Evolutionary conservation across 139 green algal species (phyloP).

Genomic region (Mesotaenium endlicherianum): DNA sequence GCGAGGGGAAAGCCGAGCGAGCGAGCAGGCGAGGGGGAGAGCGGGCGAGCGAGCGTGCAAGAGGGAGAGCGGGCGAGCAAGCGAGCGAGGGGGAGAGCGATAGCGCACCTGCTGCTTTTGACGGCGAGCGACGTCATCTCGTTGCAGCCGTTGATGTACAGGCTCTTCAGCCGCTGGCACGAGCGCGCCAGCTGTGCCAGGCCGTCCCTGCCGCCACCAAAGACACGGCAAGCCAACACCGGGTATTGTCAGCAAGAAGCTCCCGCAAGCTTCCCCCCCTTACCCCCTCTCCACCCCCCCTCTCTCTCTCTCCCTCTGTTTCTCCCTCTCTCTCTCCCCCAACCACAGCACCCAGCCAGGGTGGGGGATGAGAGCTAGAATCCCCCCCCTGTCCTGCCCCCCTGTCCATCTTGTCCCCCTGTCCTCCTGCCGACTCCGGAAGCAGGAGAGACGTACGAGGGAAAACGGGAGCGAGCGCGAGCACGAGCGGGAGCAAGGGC

Average conservation of each 20-base stretch:
- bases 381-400: too few species aligned
- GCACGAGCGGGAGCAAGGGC: too few species aligned
- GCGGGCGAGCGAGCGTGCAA: neutral
- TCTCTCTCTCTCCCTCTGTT: neutral
- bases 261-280: neutral
- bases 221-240: neutral
- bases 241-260: neutral
- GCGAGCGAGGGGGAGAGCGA: neutral
- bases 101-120: neutral
- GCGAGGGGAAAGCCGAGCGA: neutral
- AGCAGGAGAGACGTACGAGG: too few species aligned
- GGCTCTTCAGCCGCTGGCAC: neutral
- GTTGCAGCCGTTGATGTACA: slow-evolving; percentile 10
- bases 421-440: neutral
- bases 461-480: too few species aligned
- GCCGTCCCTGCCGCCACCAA: neutral
- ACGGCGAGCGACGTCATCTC: neutral
- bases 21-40: neutral
- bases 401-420: neutral
- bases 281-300: neutral
- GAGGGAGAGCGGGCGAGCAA: neutral
- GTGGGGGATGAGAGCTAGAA: too few species aligned
- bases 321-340: too few species aligned
- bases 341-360: too few species aligned
- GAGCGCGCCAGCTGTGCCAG: neutral